Conservation (phyloP, 2,329 filamentous ascomycete species). For the Talaromyces funiculosus region DNA sequence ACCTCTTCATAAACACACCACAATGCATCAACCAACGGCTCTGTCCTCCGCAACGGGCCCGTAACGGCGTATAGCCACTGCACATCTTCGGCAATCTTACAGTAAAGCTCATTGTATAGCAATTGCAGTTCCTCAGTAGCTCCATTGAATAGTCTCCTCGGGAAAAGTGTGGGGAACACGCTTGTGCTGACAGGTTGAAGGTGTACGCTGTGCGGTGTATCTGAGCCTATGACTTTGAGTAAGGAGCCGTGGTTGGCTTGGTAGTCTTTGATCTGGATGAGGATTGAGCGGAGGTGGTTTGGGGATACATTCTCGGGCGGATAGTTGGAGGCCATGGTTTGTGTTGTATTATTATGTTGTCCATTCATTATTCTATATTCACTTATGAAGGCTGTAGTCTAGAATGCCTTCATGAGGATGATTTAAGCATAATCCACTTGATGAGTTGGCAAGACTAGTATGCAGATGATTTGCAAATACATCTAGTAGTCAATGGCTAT, state of each 20-base stretch:
- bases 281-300: slow-evolving; percentile 25
- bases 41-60: slow-evolving; percentile 26
- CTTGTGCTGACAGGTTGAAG: slow-evolving; percentile 30
- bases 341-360: neutral
- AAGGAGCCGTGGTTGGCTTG: slow-evolving; percentile 39
- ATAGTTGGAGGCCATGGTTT: slow-evolving; percentile 16
- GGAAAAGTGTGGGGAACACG: slow-evolving; percentile 33
- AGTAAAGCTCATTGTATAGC: slow-evolving; percentile 51
- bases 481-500: neutral
- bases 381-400: neutral
- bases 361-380: neutral
- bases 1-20: slow-evolving; percentile 34
- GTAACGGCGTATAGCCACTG: slow-evolving; percentile 32
- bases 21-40: slow-evolving; percentile 31
- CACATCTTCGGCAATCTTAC: slow-evolving; percentile 46
- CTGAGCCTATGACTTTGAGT: slow-evolving; percentile 28
- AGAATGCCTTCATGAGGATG: neutral
- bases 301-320: slow-evolving; percentile 31
- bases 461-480: neutral
- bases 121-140: slow-evolving; percentile 52
- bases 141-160: slow-evolving; percentile 31
- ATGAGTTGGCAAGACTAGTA: neutral
- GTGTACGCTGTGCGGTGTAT: slow-evolving; percentile 24
- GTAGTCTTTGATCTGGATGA: slow-evolving; percentile 37
- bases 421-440: neutral